phyloP scores from a whole-genome alignment of 169 alveolate genomes.

The Besnoitia besnoiti region DNA sequence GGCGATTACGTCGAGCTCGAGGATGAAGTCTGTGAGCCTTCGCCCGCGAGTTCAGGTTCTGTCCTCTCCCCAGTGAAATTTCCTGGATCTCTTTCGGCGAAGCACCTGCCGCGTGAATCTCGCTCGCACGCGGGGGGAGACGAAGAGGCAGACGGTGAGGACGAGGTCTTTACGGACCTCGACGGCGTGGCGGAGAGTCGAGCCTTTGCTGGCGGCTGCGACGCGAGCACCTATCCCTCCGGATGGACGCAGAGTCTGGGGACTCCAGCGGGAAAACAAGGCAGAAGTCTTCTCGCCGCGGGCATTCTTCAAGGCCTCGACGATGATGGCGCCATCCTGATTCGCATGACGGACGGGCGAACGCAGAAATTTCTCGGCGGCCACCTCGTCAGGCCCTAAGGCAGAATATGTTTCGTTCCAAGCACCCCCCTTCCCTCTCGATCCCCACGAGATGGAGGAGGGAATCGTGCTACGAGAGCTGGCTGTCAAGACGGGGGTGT shows the following conservation, averaged over 20 bases:
- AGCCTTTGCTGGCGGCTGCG: neutral
- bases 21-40: neutral
- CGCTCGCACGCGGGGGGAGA: neutral
- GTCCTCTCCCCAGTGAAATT: neutral
- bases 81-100: neutral
- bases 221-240: neutral
- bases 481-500: no score
- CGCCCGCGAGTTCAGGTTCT: neutral
- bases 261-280: neutral
- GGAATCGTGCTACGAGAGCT: no score
- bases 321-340: constrained; percentile 18
- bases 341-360: neutral
- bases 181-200: no score
- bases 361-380: neutral
- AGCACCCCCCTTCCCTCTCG: no score
- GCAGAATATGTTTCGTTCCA: no score
- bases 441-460: no score
- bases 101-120: neutral
- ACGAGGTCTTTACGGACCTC: neutral
- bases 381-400: neutral
- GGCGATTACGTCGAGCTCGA: constrained; percentile 55
- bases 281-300: constrained; percentile 6
- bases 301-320: constrained; percentile 38
- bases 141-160: neutral
- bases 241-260: neutral